Evolutionary conservation across 371 early-diverging fungal genomes (phyloP), one percentile per base, ranked within the genome.

Genomic region (Umbelopsis sp.): DNA sequence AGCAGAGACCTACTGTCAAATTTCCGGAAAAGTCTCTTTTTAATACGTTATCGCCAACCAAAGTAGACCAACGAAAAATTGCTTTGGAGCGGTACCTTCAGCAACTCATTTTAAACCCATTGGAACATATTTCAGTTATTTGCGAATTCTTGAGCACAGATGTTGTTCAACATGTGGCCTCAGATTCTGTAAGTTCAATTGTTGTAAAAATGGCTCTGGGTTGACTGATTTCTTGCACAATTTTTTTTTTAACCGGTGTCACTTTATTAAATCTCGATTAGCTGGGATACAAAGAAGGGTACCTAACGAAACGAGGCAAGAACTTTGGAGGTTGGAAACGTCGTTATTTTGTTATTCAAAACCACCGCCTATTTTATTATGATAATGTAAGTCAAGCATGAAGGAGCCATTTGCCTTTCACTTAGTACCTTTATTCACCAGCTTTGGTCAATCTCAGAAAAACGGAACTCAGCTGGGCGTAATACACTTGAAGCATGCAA

Each of bases 261-360:
- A 68, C 11, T 12, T 44, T 50, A 50, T 50, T 29, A 18, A 46
- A 35, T 48, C n/a, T 11, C 57, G 3, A 48, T 62, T 24, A 68
- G 24, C 20, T 24, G 24, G 38, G 50, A 22, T 63, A 50, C 38
- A 41, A 91, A 87, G 73, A 90, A 90, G 96, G 96, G 0, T 91
- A 91, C 67, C 74, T 95, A 64, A 86, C 89, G 45, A 95, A 95
- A 77, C 88, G 87, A 72, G 93, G 94, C 41, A 93, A 92, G 75
- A 92, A 89, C 74, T 92, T 92, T 86, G 94, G 94, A 35, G 92
- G 92, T 2, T 93, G 91, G 91, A 93, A 94, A 74, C 77, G 87
- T 41, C 80, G 94, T 69, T 94, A 88, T 78, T 95, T 92, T 79
- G 77, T 84, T 32, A 76, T 89, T 53, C 76, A 81, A 45, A 75